phyloP scores from a whole-genome alignment of 192 early-diverging fungal species.

The Allomyces macrogynus region DNA sequence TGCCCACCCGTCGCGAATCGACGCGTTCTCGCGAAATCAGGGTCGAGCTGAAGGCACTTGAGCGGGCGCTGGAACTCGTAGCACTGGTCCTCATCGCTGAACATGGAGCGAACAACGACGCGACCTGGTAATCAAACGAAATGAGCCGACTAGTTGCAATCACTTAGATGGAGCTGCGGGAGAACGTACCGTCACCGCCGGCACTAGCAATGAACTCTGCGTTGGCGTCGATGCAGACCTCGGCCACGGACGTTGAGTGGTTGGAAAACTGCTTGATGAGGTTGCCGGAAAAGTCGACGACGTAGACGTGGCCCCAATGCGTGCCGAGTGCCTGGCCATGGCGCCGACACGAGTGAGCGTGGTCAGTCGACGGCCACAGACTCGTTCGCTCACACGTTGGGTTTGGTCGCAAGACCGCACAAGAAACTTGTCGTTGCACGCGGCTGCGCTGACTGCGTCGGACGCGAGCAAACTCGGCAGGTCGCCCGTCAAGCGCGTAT shows the following conservation, averaged over 20 bases:
- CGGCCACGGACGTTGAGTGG: conserved; percentile 7
- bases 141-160: too few relatives aligned
- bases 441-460: not conserved
- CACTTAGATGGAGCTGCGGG: not conserved
- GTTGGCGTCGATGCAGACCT: not conserved
- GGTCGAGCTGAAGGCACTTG: not conserved
- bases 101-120: too few relatives aligned
- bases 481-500: not conserved
- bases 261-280: conserved; percentile 23
- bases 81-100: too few relatives aligned
- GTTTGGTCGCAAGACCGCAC: too few relatives aligned
- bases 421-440: not conserved
- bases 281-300: conserved; percentile 29
- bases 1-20: not conserved
- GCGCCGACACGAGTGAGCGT: too few relatives aligned
- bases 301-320: conserved; percentile 25
- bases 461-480: not conserved
- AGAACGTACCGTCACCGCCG: not conserved
- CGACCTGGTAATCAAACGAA: not conserved
- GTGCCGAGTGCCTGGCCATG: conserved; percentile 10
- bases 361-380: too few relatives aligned
- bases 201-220: not conserved
- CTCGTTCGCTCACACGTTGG: too few relatives aligned
- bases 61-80: not conserved
- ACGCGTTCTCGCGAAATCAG: not conserved